A percentile compares a stretch with the other conserved stretches of the same genome.
phyloP scores from a whole-genome alignment of 305 asterid species.

The Fraxinus baroniana region DNA sequence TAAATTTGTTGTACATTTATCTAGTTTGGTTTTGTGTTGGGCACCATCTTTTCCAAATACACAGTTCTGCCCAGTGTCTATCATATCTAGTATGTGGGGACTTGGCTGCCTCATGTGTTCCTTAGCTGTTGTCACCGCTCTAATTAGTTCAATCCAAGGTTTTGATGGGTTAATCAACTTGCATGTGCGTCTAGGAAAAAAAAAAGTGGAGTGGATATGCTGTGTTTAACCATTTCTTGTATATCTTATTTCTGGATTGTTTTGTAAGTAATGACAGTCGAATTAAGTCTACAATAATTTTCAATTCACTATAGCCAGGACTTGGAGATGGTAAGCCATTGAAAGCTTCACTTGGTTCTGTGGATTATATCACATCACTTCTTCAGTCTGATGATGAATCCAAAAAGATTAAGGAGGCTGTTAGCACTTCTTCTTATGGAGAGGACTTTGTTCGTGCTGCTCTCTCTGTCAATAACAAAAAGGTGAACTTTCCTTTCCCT shows the following conservation, averaged over 20 bases:
- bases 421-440: conserved; percentile 69
- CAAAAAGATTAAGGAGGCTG: conserved; percentile 64
- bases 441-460: conserved; percentile 83
- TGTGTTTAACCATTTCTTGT: neutral
- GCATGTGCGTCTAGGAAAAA: neutral
- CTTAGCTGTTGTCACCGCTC: neutral
- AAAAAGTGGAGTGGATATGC: neutral
- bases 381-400: conserved; percentile 72
- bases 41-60: neutral
- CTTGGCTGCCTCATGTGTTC: neutral
- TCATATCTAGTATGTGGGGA: neutral
- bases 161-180: neutral
- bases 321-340: conserved; percentile 73
- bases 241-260: neutral
- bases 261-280: conserved; percentile 15
- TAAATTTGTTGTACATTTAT: neutral
- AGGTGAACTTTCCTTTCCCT: conserved; percentile 35
- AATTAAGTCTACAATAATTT: conserved; percentile 29
- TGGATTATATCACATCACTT: conserved; percentile 85
- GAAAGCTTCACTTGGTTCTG: conserved; percentile 94
- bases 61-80: neutral
- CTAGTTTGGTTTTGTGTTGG: neutral
- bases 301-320: conserved; percentile 66
- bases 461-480: conserved; percentile 73
- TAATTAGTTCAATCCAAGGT: neutral